phyloP scores from a whole-genome alignment of 2,329 filamentous ascomycete genomes.

The Aspergillus sp. region DNA sequence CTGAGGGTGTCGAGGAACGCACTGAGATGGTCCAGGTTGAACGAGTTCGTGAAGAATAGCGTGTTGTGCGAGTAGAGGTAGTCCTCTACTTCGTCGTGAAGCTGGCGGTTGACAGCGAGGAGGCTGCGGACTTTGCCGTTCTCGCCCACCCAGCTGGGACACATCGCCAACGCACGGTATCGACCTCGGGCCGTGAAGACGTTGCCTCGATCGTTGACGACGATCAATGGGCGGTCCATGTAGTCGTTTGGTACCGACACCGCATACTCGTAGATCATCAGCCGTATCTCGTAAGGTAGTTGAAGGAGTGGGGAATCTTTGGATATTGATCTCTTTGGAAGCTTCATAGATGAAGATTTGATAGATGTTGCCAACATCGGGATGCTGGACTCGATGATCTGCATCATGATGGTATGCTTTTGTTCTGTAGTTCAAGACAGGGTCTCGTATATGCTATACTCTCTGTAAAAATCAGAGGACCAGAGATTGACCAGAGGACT shows the following conservation, averaged over 20 bases:
- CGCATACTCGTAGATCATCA: slow-evolving; percentile 35
- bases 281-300: slow-evolving; percentile 30
- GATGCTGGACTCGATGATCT: background rate
- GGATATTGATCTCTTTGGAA: background rate
- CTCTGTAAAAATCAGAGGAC: background rate
- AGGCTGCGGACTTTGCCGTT: slow-evolving; percentile 30
- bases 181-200: slow-evolving; percentile 29
- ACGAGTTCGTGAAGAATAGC: slow-evolving; percentile 35
- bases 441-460: background rate
- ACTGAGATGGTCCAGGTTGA: slow-evolving; percentile 28
- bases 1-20: slow-evolving; percentile 34
- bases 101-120: slow-evolving; percentile 30
- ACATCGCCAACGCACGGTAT: slow-evolving; percentile 32
- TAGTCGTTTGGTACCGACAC: slow-evolving; percentile 30
- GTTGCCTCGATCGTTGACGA: slow-evolving; percentile 31
- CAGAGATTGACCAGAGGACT: background rate
- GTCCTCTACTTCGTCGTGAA: slow-evolving; percentile 35
- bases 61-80: slow-evolving; percentile 33
- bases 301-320: slow-evolving; percentile 19
- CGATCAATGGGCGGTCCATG: slow-evolving; percentile 30
- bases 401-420: background rate
- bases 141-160: slow-evolving; percentile 32
- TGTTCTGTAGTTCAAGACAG: background rate
- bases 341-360: too few species aligned
- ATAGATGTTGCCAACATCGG: background rate